Evolutionary conservation across 208 protist genomes (phyloP), one percentile per base, ranked within the genome.

Genomic region (Trypanosoma boissoni): DNA sequence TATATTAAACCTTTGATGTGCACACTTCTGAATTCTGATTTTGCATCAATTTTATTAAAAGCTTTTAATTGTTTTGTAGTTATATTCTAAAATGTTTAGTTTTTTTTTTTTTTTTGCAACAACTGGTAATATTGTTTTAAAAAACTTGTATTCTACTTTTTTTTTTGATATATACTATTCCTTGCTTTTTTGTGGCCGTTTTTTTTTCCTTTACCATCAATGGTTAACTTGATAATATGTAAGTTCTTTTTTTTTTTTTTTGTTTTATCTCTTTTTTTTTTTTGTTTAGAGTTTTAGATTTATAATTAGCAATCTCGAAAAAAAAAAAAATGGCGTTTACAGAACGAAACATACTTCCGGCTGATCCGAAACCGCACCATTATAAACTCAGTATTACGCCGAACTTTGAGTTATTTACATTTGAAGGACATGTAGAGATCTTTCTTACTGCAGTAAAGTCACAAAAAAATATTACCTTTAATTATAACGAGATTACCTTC

Each of bases 361-460:
- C 26, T n/a, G 68, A 58, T 36, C 76, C 82, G 37, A 65, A 26
- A 44, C 80, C 85, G 10, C 57, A 48, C 12, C 67, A 86, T 62
- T 94, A 94, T 52, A 78, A 80, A 28, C 49, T 94, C 1, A 52
- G 63, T 55, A 68, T 94, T 26, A 34, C 34, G 16, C 72, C 77
- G 12, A 74, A 90, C 32, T 80, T 94, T 24, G 75, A 80, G 9
- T 46, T 54, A 14, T 84, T 88, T 51, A 74, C 70, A n/a, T 94
- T 92, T 64, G 34, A 42, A 3, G 84, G 82, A 8, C 51, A 58
- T 23, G 82, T 94, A 27, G 62, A 55, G 9, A 88, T 94, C 43
- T 39, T 81, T 16, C 29, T 91, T 6, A 60, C 24, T 12, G 62
- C 58, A 10, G 29, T 42, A 37, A 57, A 60, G 28, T 29, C 57